These are phyloP conservation scores for Cetraspora pellucida DNA, from an alignment of 192 early-diverging fungal genomes.

Conservation along the genomic window DNA sequence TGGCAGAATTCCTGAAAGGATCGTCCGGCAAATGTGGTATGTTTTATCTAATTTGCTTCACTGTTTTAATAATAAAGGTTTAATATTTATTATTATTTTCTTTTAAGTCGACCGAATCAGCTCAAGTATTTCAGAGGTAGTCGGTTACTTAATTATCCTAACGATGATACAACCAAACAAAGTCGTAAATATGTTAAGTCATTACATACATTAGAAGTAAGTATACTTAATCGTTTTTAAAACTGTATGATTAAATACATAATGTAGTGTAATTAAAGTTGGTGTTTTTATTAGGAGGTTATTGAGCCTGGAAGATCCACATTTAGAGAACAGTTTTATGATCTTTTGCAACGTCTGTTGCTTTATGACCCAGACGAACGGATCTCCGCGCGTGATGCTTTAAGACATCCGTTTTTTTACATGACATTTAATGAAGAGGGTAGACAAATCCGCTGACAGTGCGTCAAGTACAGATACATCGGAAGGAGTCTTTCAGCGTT, in stretches of 20 bases:
- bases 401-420: conserved; percentile 84
- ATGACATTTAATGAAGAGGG: conserved; percentile 52
- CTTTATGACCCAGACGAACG: conserved; percentile 78
- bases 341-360: conserved; percentile 75
- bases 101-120: conserved; percentile 43
- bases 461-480: neutral
- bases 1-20: conserved; percentile 71
- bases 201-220: conserved; percentile 58
- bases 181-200: conserved; percentile 66
- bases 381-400: conserved; percentile 81
- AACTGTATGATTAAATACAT: neutral
- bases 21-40: conserved; percentile 58
- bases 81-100: conserved; percentile 12
- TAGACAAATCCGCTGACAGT: conserved; percentile 23
- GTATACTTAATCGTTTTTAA: neutral
- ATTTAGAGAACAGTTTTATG: conserved; percentile 59
- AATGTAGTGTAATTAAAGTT: neutral
- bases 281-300: conserved; percentile 38
- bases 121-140: conserved; percentile 54
- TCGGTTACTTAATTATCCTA: conserved; percentile 56
- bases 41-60: neutral
- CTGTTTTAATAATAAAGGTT: neutral
- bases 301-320: conserved; percentile 49
- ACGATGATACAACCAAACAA: conserved; percentile 53
- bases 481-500: neutral